A percentile compares a stretch with the other conserved stretches of the same genome.
Conservation (phyloP, 2,329 filamentous ascomycete genomes). For the Cadophora sp. region DNA sequence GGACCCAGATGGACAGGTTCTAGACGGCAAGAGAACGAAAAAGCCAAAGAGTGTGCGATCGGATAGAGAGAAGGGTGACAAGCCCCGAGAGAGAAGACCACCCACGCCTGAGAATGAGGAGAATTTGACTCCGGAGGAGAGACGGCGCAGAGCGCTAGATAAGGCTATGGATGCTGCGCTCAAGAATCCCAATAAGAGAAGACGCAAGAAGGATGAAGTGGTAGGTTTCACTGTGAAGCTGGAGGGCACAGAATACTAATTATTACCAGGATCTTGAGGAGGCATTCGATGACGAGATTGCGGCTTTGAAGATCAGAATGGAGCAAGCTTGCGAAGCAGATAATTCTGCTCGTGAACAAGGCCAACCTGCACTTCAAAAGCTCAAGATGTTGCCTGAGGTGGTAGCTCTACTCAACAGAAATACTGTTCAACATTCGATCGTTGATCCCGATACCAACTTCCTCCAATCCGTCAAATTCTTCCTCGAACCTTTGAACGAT, state of each 20-base stretch:
- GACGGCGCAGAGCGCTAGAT: conserved; percentile 83
- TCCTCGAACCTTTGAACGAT: conserved; percentile 93
- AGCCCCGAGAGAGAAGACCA: conserved; percentile 52
- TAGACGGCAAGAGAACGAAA: conserved; percentile 58
- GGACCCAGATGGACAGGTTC: conserved; percentile 55
- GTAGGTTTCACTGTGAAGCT: conserved; percentile 57
- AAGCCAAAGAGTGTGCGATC: conserved; percentile 49
- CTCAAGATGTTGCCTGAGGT: conserved; percentile 93
- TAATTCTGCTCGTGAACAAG: conserved; percentile 78
- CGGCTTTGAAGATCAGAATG: conserved; percentile 87
- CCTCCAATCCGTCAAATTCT: conserved; percentile 93
- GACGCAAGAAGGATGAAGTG: conserved; percentile 84
- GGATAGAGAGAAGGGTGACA: conserved; percentile 47
- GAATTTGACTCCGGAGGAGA: conserved; percentile 81
- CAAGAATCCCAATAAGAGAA: conserved; percentile 74
- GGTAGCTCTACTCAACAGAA: conserved; percentile 85
- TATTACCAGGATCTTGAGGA: conserved; percentile 80
- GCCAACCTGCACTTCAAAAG: conserved; percentile 88
- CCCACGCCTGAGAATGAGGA: conserved; percentile 75
- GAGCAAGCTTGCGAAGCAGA: conserved; percentile 88
- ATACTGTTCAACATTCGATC: conserved; percentile 82
- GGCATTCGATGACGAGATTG: conserved; percentile 88
- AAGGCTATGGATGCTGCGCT: conserved; percentile 86
- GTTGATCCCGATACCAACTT: conserved; percentile 96
- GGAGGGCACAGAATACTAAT: conserved; percentile 29